Evolutionary conservation across 75 land plant species (phyloP), one percentile per base, ranked within the genome.

Genomic region (Gnetum montanum): DNA sequence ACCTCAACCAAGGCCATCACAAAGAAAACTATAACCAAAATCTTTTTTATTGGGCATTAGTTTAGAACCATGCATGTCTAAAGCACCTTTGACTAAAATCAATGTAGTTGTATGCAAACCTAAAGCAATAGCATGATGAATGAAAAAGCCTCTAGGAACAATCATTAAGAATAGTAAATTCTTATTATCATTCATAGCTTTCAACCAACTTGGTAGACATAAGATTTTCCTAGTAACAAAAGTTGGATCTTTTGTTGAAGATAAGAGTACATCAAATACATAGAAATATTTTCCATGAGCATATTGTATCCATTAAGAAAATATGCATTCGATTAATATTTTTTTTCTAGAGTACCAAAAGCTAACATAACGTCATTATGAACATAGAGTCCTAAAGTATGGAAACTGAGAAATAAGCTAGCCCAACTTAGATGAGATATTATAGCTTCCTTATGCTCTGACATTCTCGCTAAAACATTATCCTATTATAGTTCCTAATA

Each of bases 321-420:
- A 36, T 36, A 36, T 36, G 38, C 12, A 13, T 0, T 36, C 1
- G 1, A 36, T 36, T 1, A 36, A 36, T 0, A 36, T 36, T 36
- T 36, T 0, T 36, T 36, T 36, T 36, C 1, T 36, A 1, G 38
- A 36, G 38, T 0, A 36, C 38, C 1, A 1, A 36, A 36, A 36
- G 38, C 0, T 8, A 36, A 1, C 0, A 36, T 36, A 36, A 36
- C 38, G 12, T 36, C 38, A 36, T 36, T 36, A 46, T 46, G 24
- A 19, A 8, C 23, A n/a, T n/a, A 62, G 52, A 50, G 57, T 50
- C 65, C 57, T 25, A 62, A 49, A 18, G 34, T 62, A 62, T 49
- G 55, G 10, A 62, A 62, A 12, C 57, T 55, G 29, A 62, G 31
- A 24, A 62, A 62, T 1, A 62, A 49, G 25, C 41, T 49, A 27